These are phyloP conservation scores for Clavaria fumosa DNA, from an alignment of 768 basidiomycete genomes.

Conservation along the genomic window DNA sequence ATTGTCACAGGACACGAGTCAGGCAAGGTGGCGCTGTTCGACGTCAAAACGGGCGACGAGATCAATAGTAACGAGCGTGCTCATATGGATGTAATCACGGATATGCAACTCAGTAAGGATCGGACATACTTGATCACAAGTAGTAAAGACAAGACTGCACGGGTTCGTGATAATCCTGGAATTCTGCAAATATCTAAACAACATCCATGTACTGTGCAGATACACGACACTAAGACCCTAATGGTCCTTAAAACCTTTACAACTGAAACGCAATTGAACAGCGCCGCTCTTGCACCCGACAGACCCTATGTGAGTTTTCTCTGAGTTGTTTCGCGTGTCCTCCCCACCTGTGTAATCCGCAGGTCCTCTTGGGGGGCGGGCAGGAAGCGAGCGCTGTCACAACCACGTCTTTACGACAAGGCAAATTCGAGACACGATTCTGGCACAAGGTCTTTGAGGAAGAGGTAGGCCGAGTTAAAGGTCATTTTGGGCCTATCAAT, in stretches of 20 bases:
- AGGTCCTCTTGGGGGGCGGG: slow-evolving; percentile 90
- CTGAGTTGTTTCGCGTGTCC: not conserved
- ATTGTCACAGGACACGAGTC: slow-evolving; percentile 95
- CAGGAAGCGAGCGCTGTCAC: slow-evolving; percentile 98
- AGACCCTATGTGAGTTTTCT: slow-evolving; percentile 58
- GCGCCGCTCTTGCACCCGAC: slow-evolving; percentile 71
- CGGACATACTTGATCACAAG: slow-evolving; percentile 91
- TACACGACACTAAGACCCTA: slow-evolving; percentile 83
- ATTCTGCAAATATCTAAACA: too few species aligned
- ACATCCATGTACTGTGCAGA: slow-evolving; percentile 23
- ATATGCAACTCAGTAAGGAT: slow-evolving; percentile 82
- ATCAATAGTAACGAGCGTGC: slow-evolving; percentile 71
- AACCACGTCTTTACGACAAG: slow-evolving; percentile 83
- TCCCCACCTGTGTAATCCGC: not conserved
- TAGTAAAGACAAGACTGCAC: slow-evolving; percentile 92
- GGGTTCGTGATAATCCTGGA: slow-evolving; percentile 50
- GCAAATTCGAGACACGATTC: slow-evolving; percentile 96
- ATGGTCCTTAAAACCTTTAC: slow-evolving; percentile 84
- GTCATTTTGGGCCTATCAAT: slow-evolving; percentile 93
- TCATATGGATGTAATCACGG: slow-evolving; percentile 77
- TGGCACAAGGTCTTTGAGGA: slow-evolving; percentile 97
- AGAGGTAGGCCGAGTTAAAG: slow-evolving; percentile 93
- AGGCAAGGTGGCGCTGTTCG: slow-evolving; percentile 87
- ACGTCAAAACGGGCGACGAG: slow-evolving; percentile 78
- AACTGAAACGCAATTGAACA: slow-evolving; percentile 92